Percentiles rank a stretch among this genome's conserved stretches.
Conservation (phyloP, 768 basidiomycete genomes). For the Pholiota microspora region DNA sequence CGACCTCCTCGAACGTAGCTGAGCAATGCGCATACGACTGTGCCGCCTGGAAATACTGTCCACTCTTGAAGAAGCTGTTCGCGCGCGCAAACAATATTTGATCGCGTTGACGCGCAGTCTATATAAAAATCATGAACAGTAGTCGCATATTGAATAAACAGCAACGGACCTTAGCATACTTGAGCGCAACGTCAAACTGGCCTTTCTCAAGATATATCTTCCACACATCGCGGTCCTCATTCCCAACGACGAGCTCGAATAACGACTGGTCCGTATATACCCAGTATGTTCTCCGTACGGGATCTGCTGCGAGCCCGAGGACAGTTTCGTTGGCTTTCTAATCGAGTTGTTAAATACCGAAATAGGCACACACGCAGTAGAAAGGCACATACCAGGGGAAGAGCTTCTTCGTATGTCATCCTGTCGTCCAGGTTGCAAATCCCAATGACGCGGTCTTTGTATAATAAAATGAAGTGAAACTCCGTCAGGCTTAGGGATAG, state of each 20-base stretch:
- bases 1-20: constrained; percentile 86
- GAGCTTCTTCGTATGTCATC: constrained; percentile 76
- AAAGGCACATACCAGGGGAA: constrained; percentile 65
- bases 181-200: constrained; percentile 74
- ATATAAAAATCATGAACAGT: constrained; percentile 4
- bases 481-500: constrained; percentile 82
- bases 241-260: constrained; percentile 80
- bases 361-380: not conserved
- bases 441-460: constrained; percentile 72
- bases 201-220: constrained; percentile 79
- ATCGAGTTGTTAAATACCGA: not conserved
- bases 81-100: constrained; percentile 83
- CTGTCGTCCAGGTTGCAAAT: constrained; percentile 81
- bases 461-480: constrained; percentile 89
- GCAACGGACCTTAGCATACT: constrained; percentile 71
- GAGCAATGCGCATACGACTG: constrained; percentile 91
- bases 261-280: constrained; percentile 86
- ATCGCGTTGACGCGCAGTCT: constrained; percentile 90
- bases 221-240: constrained; percentile 96
- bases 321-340: constrained; percentile 78
- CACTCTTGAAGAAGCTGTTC: constrained; percentile 71
- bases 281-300: constrained; percentile 90
- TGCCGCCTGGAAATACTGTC: constrained; percentile 87
- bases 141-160: not conserved
- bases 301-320: constrained; percentile 77